Base-by-base conservation (phyloP, 2,329 filamentous ascomycete genomes). In the Exserohilum turcica region DNA sequence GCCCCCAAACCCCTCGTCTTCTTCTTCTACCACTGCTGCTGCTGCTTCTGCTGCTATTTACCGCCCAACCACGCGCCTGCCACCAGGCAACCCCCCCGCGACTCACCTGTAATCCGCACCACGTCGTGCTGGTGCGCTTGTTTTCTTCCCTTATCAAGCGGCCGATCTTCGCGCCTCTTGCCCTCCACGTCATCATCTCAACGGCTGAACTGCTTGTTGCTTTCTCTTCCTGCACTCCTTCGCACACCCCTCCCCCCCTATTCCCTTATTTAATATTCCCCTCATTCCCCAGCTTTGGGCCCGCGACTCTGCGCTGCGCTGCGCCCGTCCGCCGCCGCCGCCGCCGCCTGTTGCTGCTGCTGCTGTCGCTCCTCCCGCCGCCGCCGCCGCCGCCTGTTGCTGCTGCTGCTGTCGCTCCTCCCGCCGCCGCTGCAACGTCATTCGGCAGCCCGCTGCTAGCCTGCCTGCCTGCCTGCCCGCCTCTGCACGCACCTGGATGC, bases 141-240 rank as follows among this genome's bases (percentile, higher is more conserved):
- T 57, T 60, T 59, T 48, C 54, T 45, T 43, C 48, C 21, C 57
- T 61, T 64, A 61, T 66, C 64, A 57, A 55, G 56, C 61, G 61
- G 64, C 61, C 65, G 47, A 67, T 70, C 68, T 64, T 67, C 65
- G 64, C 65, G 58, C 66, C 65, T 65, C 64, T 60, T 65, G 51
- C 59, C 50, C 48, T 58, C 59, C 65, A 68, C 68, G 65, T 71
- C 71, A 71, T 67, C 60, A 68, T 63, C 59, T 52, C 61, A 61
- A 65, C 57, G 56, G 59, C 63, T 68, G 65, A 61, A 61, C 59
- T 64, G 64, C 63, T 59, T 60, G 63, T 61, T 62, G 56, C 57
- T 71, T 71, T 63, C 55, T 47, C 66, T 70, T 74, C 66, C 66
- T 66, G 50, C 67, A 64, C 63, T 72, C 69, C 64, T 67, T 73